Base-by-base conservation (phyloP, 345 rosid species). In the Lumnitzera littorea region DNA sequence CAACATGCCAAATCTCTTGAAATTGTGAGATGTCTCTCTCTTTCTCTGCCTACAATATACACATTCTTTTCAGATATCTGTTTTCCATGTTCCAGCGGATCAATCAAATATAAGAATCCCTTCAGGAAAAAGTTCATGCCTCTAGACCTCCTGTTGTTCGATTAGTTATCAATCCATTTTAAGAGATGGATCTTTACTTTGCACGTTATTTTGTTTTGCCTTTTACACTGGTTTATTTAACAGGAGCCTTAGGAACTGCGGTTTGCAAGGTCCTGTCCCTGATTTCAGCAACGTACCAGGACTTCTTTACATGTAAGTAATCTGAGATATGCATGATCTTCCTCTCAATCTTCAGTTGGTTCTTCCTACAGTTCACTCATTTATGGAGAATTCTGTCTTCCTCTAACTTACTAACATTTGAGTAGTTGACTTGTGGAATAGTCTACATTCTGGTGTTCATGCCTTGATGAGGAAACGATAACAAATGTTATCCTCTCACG, bases 171-270 rank as follows among this genome's bases (percentile, higher is more conserved):
- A 20, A 36, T 5, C 5, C 43, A 36, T 36, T 9, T 27, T 2
- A 27, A 36, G 43, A 36, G 7, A 36, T 6, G 23, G 12, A 43
- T 20, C 13, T 4, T 47, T 36, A 9, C 23, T 53, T 49, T 36
- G 43, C 24, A 16, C 3, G 46, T 55, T 1, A 24, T 11, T 48
- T 13, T 24, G 62, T 17, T 11, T 41, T 56, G 12, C 57, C 61
- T 36, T 72, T 17, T 68, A 17, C 55, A 24, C 61, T 50, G 54
- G 10, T 57, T 62, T 56, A 67, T 31, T 43, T 57, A 2, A 73
- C 82, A 94, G 99, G 92, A 94, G 99, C 55, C 84, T 94, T 53
- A 77, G 95, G 66, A 94, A 83, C 75, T 94, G 99, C 66, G 76
- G 72, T 62, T 82, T 94, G 91, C 80, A 76, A 76, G 99, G 99